Conservation (phyloP, 495 filamentous ascomycete genomes). For the Podospora anserina region DNA sequence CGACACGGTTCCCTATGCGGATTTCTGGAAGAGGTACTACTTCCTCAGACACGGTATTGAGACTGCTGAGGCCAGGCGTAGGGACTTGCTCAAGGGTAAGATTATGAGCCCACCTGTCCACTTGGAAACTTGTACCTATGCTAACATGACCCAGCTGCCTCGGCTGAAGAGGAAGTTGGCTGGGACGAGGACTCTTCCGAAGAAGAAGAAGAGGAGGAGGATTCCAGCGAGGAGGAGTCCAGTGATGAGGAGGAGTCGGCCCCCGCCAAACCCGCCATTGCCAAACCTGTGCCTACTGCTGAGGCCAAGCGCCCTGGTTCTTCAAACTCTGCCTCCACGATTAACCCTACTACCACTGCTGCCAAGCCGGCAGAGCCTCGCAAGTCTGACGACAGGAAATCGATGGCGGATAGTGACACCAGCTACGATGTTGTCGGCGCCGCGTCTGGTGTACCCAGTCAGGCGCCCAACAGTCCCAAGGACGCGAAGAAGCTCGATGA, state of each 20-base stretch:
- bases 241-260: conserved; percentile 8
- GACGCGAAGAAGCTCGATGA: conserved; percentile 47
- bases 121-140: conserved; percentile 5
- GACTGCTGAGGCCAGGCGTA: conserved; percentile 86
- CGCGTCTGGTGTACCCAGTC: conserved; percentile 72
- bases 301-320: conserved; percentile 40
- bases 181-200: conserved; percentile 68
- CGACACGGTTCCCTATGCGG: conserved; percentile 77
- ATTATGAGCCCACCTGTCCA: background rate
- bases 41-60: conserved; percentile 92
- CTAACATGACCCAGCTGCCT: conserved; percentile 51
- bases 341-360: conserved; percentile 40
- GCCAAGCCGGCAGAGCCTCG: conserved; percentile 54
- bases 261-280: background rate
- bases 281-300: conserved; percentile 28
- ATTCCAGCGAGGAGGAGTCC: conserved; percentile 22
- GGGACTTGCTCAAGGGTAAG: conserved; percentile 88
- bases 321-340: conserved; percentile 51
- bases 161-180: conserved; percentile 70
- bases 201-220: conserved; percentile 21
- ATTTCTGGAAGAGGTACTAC: conserved; percentile 95
- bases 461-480: conserved; percentile 69
- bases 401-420: conserved; percentile 80
- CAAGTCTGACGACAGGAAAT: conserved; percentile 81
- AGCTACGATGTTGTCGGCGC: conserved; percentile 88